Base-by-base conservation (phyloP, 2,329 filamentous ascomycete species). In the Sporothrix curviconia region DNA sequence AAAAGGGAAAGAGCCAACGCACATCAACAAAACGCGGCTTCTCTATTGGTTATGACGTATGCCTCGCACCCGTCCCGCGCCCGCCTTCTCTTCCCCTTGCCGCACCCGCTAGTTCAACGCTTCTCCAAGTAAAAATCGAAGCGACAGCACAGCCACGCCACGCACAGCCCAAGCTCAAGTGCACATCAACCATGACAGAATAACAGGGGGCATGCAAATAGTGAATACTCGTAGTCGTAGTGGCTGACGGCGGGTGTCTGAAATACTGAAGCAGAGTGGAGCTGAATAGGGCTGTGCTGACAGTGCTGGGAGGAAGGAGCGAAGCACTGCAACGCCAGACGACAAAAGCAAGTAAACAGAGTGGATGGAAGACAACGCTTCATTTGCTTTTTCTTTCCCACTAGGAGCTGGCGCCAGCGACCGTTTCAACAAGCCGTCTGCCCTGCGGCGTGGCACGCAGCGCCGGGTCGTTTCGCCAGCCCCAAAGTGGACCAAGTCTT, bases 251-350 rank as follows among this genome's bases (percentile, higher is more conserved):
- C 24, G 9, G 51, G 28, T 44, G 39, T 44, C 37, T 25, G 24
- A 37, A 14, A 37, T 34, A n/a, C n/a, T 24, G 17, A 9, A 5
- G 7, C 28, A 9, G 22, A 44, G 52, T 55, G 52, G 52, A 55
- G 40, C 52, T 32, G 39, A 46, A 37, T 44, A 55, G 40, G 52
- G 52, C 50, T 53, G 50, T 53, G 50, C 36, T 52, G 36, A 52
- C 37, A 22, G n/a, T 52, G 36, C 11, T 19, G 36, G 24, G 34
- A 36, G 22, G 37, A 42, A 53, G 12, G n/a, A 50, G 24, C 34
- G 12, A 22, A 19, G 44, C n/a, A 34, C 30, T 28, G n/a, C 17
- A 34, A 55, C 7, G 4, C 14, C 44, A 46, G n/a, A n/a, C n/a
- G n/a, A n/a, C n/a, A n/a, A n/a, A n/a, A n/a, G n/a, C n/a, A n/a